phyloP scores from a whole-genome alignment of 345 rosid species.

The Turnera subulata region DNA sequence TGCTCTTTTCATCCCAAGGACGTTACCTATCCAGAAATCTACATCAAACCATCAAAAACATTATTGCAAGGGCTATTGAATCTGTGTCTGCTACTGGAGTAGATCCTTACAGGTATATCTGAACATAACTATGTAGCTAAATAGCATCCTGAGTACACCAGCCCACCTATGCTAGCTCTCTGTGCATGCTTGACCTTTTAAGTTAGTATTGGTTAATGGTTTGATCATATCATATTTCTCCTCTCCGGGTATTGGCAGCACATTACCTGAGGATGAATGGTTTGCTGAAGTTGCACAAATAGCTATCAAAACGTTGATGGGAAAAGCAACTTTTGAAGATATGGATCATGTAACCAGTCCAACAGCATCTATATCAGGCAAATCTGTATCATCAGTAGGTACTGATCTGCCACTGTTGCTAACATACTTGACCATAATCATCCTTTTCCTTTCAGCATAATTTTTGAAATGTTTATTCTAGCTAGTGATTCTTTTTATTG shows the following conservation, averaged over 20 bases:
- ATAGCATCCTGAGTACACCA: too few relatives aligned
- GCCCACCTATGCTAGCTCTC: too few relatives aligned
- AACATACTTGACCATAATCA: too few relatives aligned
- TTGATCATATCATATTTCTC: too few relatives aligned
- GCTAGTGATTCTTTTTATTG: too few relatives aligned
- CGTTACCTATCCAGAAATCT: conserved; percentile 78
- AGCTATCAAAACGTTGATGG: conserved; percentile 72
- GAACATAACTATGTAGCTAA: too few relatives aligned
- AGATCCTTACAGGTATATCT: conserved; percentile 62
- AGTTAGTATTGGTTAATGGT: too few relatives aligned
- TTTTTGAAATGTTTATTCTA: too few relatives aligned
- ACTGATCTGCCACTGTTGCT: too few relatives aligned
- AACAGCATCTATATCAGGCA: conserved; percentile 33
- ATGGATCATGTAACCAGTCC: conserved; percentile 58
- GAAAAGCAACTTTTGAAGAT: conserved; percentile 50
- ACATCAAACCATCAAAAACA: conserved; percentile 80
- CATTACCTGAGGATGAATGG: conserved; percentile 90
- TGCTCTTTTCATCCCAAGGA: conserved; percentile 84
- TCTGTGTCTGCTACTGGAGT: conserved; percentile 61
- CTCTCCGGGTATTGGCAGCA: conserved; percentile 29
- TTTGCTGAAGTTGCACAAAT: conserved; percentile 86
- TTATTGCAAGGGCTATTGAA: conserved; percentile 83
- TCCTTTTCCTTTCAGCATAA: too few relatives aligned
- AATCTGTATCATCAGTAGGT: conserved; percentile 18
- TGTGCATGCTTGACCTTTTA: too few relatives aligned